These are phyloP conservation scores for Tuber melanosporum DNA, from an alignment of 495 filamentous ascomycete species.

Conservation along the genomic window DNA sequence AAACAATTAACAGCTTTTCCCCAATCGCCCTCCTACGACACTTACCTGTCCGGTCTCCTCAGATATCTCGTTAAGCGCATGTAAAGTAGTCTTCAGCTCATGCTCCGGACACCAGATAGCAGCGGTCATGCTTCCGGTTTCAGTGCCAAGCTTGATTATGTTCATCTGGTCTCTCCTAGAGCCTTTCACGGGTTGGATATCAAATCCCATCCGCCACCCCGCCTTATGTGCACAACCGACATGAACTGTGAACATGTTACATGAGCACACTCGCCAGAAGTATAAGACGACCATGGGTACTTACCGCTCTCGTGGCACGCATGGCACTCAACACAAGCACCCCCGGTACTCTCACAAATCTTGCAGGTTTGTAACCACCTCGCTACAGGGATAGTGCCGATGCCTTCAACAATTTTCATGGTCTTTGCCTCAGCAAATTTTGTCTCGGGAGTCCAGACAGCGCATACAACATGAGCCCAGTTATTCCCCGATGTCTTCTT, in stretches of 20 bases:
- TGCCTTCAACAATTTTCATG: conserved; percentile 78
- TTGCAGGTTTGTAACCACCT: conserved; percentile 72
- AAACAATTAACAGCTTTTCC: conserved; percentile 34
- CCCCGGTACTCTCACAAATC: conserved; percentile 62
- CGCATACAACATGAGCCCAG: conserved; percentile 95
- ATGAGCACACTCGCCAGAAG: conserved; percentile 10
- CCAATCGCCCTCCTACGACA: not conserved
- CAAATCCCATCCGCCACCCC: conserved; percentile 77
- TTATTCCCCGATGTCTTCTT: conserved; percentile 92
- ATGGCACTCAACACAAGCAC: conserved; percentile 76
- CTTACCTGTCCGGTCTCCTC: conserved; percentile 49
- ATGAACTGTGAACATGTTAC: conserved; percentile 54
- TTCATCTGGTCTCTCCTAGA: conserved; percentile 69
- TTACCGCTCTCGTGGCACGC: conserved; percentile 62
- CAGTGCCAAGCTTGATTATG: conserved; percentile 66
- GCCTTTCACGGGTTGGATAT: conserved; percentile 81
- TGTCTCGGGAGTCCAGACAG: conserved; percentile 83
- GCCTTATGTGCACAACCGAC: conserved; percentile 81
- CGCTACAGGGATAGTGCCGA: conserved; percentile 64
- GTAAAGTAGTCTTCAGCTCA: conserved; percentile 59
- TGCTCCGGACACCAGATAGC: conserved; percentile 90
- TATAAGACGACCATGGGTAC: conserved; percentile 15
- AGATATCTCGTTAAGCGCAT: conserved; percentile 67
- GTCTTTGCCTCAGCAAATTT: conserved; percentile 79
- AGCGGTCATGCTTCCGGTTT: conserved; percentile 68